Base-by-base conservation (phyloP, 2,329 filamentous ascomycete genomes). In the Madurella mycetomatis region DNA sequence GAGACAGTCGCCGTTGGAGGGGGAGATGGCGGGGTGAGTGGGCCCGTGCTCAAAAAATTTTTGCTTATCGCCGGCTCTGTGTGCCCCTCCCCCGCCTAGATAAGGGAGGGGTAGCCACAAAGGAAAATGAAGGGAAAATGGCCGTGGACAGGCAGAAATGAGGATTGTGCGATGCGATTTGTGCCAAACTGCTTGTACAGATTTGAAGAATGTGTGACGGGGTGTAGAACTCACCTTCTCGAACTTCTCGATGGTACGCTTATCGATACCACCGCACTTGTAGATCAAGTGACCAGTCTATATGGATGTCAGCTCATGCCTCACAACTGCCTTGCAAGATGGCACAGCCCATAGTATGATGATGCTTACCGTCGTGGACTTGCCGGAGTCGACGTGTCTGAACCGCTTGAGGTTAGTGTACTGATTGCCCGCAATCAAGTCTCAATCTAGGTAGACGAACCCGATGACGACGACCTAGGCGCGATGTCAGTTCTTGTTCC, bases 171-270 rank as follows among this genome's bases (percentile, higher is more conserved):
- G 40, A 32, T 41, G 37, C 32, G 46, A 41, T 43, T 31, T 44
- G 47, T 34, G 30, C 11, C 5, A 25, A 47, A 54, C 44, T 49
- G 41, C n/a, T n/a, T 32, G 16, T 15, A 16, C 41, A 19, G 19
- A 15, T 43, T 37, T 4, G 39, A 19, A 13, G 49, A 39, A 44
- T 37, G 16, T 30, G 49, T 37, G 54, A 41, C 60, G 59, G 18
- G 18, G 61, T 62, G 60, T 47, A 54, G 47, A 52, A 75, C 85
- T 76, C 79, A 95, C 91, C 90, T 99, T 99, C 92, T 99, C 94
- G 87, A 99, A 99, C 89, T 99, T 99, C 88, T 99, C 94, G 77
- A 99, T 99, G 79, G 92, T 97, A 91, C 94, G 92, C 86, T 92
- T 91, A 90, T 99, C 94, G 75, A 97, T 99, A 90, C 94, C 94